These are phyloP conservation scores for Tricladium varicosporioides DNA, from an alignment of 2,329 filamentous ascomycete genomes.

Conservation along the genomic window DNA sequence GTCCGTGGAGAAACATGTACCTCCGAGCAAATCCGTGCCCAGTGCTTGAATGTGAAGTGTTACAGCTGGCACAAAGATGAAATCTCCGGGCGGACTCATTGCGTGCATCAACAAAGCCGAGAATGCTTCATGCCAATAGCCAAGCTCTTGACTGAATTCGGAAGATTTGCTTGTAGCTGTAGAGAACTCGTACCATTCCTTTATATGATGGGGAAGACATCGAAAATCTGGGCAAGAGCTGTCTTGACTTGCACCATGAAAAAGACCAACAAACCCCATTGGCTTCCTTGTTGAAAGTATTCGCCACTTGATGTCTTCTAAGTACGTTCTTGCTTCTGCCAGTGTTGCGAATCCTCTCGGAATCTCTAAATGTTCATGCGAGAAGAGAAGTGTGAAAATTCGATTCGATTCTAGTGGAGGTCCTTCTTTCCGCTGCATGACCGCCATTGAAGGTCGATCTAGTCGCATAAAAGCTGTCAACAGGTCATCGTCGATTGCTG, in stretches of 20 bases:
- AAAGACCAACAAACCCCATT: background rate
- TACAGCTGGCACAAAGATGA: conserved; percentile 18
- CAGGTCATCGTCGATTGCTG: conserved; percentile 21
- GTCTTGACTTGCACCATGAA: background rate
- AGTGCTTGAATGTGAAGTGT: conserved; percentile 24
- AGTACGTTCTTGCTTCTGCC: conserved; percentile 10
- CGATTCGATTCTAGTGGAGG: conserved; percentile 5
- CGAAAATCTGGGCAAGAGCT: background rate
- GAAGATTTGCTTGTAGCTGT: conserved; percentile 6
- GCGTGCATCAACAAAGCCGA: conserved; percentile 20
- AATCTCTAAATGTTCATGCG: conserved; percentile 9
- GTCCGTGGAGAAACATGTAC: background rate
- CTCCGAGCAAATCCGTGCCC: conserved; percentile 3
- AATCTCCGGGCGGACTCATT: conserved; percentile 16
- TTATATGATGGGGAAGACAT: conserved; percentile 4
- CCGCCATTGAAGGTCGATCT: conserved; percentile 12
- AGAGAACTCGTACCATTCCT: conserved; percentile 12
- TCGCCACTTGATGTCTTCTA: conserved; percentile 13
- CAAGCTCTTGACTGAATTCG: conserved; percentile 13
- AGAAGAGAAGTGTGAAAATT: conserved; percentile 11
- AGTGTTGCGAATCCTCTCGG: conserved; percentile 9
- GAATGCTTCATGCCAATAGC: conserved; percentile 27
- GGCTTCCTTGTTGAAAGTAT: conserved; percentile 2
- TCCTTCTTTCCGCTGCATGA: conserved; percentile 15
- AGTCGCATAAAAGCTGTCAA: conserved; percentile 22